phyloP scores from a whole-genome alignment of 1,284 basidiomycete species.

The Schizopora paradoxa region DNA sequence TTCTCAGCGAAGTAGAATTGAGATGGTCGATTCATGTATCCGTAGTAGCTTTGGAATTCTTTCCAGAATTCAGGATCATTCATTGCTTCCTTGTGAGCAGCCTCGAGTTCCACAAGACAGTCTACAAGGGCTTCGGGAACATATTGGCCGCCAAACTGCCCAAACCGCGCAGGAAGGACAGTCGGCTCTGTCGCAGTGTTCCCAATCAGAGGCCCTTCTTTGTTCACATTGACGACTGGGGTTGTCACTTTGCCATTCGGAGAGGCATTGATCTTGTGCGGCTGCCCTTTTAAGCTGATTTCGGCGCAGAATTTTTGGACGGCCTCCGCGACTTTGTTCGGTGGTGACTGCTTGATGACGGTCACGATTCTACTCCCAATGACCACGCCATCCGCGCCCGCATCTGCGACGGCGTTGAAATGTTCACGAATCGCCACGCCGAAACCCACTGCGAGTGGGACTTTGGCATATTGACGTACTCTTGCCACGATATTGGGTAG shows the following conservation, averaged over 20 bases:
- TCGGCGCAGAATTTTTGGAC: slow-evolving; percentile 74
- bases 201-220: slow-evolving; percentile 27
- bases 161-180: slow-evolving; percentile 80
- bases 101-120: slow-evolving; percentile 87
- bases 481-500: slow-evolving; percentile 77
- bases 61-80: slow-evolving; percentile 90
- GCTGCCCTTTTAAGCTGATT: slow-evolving; percentile 58
- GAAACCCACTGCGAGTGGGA: slow-evolving; percentile 94
- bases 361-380: slow-evolving; percentile 85
- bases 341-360: slow-evolving; percentile 66
- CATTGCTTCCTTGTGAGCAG: slow-evolving; percentile 83
- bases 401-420: slow-evolving; percentile 78
- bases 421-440: slow-evolving; percentile 92
- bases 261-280: slow-evolving; percentile 25
- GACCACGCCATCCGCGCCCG: slow-evolving; percentile 94
- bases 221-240: slow-evolving; percentile 23
- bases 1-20: slow-evolving; percentile 68
- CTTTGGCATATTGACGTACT: slow-evolving; percentile 65
- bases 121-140: slow-evolving; percentile 94
- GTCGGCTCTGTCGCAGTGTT: slow-evolving; percentile 33
- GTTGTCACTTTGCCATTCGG: slow-evolving; percentile 15
- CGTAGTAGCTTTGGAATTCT: slow-evolving; percentile 86
- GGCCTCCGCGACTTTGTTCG: slow-evolving; percentile 47
- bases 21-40: slow-evolving; percentile 78
- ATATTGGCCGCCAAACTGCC: slow-evolving; percentile 95